Evolutionary conservation across 495 filamentous ascomycete species (phyloP), one percentile per base, ranked within the genome.

Genomic region (Trichoderma reesei): DNA sequence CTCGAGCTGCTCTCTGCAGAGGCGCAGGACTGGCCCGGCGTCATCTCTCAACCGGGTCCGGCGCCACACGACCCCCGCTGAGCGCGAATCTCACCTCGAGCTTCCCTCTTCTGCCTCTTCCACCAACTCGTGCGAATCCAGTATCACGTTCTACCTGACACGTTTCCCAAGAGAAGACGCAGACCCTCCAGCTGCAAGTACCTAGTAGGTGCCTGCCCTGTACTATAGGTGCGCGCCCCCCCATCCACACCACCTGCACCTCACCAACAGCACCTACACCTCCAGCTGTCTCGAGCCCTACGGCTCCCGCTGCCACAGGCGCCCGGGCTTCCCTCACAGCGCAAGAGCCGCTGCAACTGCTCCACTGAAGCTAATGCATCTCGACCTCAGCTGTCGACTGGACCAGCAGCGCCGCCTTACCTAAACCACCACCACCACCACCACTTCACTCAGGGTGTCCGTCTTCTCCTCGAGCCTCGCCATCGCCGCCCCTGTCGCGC

Each of bases 341-440:
- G 51, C 51, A n/a, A 56, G 51, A 56, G 51, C 51, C 51, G 51
- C 51, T 56, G 51, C 51, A 56, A 26, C 46, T 56, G 51, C 51
- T 56, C 51, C 51, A 56, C 51, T 56, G 51, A 56, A 56, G 51
- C 51, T 56, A 56, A 56, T 56, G 51, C 51, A 56, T 13, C 51
- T 56, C 20, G 31, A 56, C 34, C 34, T 56, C 51, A 56, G 51
- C 51, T 56, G 20, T 56, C 10, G 51, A 34, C 51, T 20, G 51
- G 51, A 26, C 34, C 51, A 26, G 20, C 51, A 34, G 31, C 34
- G 51, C 10, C 51, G 51, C 51, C 51, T 56, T 56, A 56, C 51
- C 51, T 56, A 34, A 56, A 56, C 51, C 51, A 34, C 51, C 16
- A 20, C 51, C 51, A 33, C 51, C 26, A 14, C 42, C 20, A 26